Percentiles rank a stretch among this genome's conserved stretches.
Conservation (phyloP, 495 filamentous ascomycete genomes). For the Amniculicola lignicola region DNA sequence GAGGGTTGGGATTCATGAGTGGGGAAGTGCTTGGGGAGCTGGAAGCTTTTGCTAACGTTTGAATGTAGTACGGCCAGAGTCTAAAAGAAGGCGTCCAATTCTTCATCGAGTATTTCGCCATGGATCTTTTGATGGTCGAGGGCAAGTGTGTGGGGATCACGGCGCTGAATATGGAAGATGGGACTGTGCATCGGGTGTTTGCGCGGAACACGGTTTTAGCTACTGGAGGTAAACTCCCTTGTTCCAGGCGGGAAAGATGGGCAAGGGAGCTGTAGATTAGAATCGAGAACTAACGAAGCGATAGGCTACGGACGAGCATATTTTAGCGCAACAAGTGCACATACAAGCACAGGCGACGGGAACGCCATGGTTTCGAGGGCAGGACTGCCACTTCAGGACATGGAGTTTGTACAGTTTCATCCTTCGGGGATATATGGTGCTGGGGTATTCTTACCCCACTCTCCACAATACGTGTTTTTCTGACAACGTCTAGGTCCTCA, state of each 20-base stretch:
- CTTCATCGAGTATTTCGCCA: conserved; percentile 98
- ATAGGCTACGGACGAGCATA: conserved; percentile 91
- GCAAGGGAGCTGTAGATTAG: neutral
- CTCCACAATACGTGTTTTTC: neutral
- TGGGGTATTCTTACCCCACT: conserved; percentile 55
- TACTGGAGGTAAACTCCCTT: conserved; percentile 55
- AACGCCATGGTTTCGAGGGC: conserved; percentile 99
- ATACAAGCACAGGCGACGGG: conserved; percentile 98
- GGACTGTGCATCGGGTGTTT: conserved; percentile 92
- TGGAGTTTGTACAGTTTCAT: conserved; percentile 99
- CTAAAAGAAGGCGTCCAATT: conserved; percentile 96
- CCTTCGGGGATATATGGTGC: conserved; percentile 99
- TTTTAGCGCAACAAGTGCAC: conserved; percentile 96
- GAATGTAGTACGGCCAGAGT: conserved; percentile 95
- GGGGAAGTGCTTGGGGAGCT: too few species aligned
- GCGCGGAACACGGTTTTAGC: conserved; percentile 95
- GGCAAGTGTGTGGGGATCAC: conserved; percentile 95
- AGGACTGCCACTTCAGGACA: conserved; percentile 96
- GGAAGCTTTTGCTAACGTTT: too few species aligned
- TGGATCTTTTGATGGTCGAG: conserved; percentile 95
- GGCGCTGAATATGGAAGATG: conserved; percentile 97
- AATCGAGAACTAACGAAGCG: neutral
- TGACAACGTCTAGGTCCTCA: conserved; percentile 52
- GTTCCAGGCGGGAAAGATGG: neutral
- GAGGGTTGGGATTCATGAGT: too few species aligned